A percentile compares a stretch with the other conserved stretches of the same genome.
phyloP scores from a whole-genome alignment of 495 filamentous ascomycete genomes.

The Penicillium roqueforti region DNA sequence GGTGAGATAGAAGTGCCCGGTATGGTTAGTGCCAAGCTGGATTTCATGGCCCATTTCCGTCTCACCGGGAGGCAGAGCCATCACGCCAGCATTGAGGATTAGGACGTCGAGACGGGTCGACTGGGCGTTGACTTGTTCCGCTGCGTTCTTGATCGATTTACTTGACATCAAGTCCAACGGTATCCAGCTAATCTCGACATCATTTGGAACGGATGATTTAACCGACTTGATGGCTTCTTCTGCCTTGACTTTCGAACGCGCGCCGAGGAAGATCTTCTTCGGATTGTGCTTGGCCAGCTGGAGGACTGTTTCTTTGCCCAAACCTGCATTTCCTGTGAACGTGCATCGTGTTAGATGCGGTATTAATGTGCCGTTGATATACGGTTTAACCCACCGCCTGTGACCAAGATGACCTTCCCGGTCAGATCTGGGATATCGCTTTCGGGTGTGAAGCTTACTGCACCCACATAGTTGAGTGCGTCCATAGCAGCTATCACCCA shows the following conservation, averaged over 20 bases:
- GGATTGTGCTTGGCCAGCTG: constrained; percentile 54
- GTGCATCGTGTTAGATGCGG: background rate
- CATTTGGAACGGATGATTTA: constrained; percentile 15
- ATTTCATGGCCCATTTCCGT: constrained; percentile 48
- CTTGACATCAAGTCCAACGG: constrained; percentile 44
- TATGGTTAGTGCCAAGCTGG: constrained; percentile 56
- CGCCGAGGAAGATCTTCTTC: constrained; percentile 50
- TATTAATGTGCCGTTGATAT: background rate
- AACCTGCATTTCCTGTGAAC: constrained; percentile 49
- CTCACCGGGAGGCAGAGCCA: constrained; percentile 44
- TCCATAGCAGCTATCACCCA: constrained; percentile 23
- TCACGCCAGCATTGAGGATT: constrained; percentile 61
- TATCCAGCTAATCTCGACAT: constrained; percentile 37
- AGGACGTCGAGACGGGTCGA: constrained; percentile 58
- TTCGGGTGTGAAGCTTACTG: constrained; percentile 34
- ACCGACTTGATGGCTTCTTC: constrained; percentile 22
- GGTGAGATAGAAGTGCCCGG: constrained; percentile 57
- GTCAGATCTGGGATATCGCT: constrained; percentile 50
- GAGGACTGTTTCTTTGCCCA: constrained; percentile 53
- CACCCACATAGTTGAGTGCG: constrained; percentile 25
- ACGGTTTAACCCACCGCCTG: constrained; percentile 45
- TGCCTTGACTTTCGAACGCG: constrained; percentile 33
- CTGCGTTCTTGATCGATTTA: constrained; percentile 48
- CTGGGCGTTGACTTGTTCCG: constrained; percentile 39
- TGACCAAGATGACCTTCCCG: constrained; percentile 53